Evolutionary conservation across 371 early-diverging fungal species (phyloP), one percentile per base, ranked within the genome.

Genomic region (Apophysomyces variabilis): DNA sequence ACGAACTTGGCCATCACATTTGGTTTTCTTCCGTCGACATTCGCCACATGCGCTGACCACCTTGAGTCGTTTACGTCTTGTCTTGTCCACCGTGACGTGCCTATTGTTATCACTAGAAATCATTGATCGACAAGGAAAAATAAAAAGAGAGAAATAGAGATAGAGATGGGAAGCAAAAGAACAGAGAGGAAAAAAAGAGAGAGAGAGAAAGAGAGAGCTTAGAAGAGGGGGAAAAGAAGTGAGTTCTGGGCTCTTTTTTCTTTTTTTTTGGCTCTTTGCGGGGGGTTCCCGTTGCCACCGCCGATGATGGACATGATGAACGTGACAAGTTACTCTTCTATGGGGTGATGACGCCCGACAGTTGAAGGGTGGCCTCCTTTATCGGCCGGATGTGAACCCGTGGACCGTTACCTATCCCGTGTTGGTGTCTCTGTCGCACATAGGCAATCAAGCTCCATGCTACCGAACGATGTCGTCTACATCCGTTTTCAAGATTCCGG

Each of bases 1-100:
- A 9, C 73, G 75, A 18, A 63, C 67, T 43, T 78, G 75, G n/a
- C 78, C 73, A 61, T 75, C 73, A 58, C 88, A 87, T 70, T 86
- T 86, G 57, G 84, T 85, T 65, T 87, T 87, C 72, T 85, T 85
- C 14, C 86, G 75, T 60, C 88, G 75, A 61, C 88, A 87, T 67
- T 85, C 85, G 21, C 80, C 68, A 60, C 87, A 86, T 21, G 78
- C 78, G 57, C 73, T 75, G 26, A 71, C 65, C 1, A 75, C 75
- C 61, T 78, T 78, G 57, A 80, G 71, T 37, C 81, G 67, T 60
- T 80, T 80, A 35, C 80, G 74, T 64, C 78, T 71, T 13, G 80
- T 70, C 61, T 70, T 74, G 47, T 77, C 78, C 12, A 71, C 56
- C 14, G 69, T 70, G 56, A 69, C 14, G 65, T 71, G 67, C 38